Evolutionary conservation across 2,329 filamentous ascomycete species (phyloP), one percentile per base, ranked within the genome.

Genomic region (Neofusicoccum sp.): DNA sequence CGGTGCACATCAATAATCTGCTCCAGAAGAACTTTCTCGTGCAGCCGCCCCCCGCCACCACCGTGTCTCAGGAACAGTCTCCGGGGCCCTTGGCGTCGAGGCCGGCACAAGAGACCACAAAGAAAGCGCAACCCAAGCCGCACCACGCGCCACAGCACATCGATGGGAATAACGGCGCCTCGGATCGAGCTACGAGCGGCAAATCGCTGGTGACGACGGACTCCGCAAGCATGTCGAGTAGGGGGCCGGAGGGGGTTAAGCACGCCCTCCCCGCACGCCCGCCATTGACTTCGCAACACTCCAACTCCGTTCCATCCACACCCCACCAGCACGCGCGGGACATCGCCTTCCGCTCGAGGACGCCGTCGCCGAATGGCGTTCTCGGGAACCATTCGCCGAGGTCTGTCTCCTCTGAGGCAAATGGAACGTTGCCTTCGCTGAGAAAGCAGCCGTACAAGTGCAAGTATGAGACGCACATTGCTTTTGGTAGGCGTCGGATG

Each of bases 271-370:
- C 65, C 30, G 68, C 78, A 72, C 77, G 82, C 65, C 78, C 81
- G 62, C 76, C 82, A 64, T 75, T 84, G 65, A 76, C 77, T 62
- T 83, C 81, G 48, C 86, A 86, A 57, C 85, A 96, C 71, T 96
- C 93, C 26, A 96, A 84, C 72, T 98, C 93, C 7, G 90, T 97
- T 51, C 93, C 93, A 1, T 96, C 93, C 1, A 98, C 93, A 3
- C 95, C 93, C 7, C 90, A 93, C 70, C 93, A 97, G 73, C 89
- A 90, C 75, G 86, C 92, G 65, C 87, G 91, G 62, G 88, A 93
- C 69, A 89, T 95, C 70, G 89, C 89, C 71, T 95, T 92, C 49
- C 85, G 84, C 70, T 87, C 87, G 40, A 85, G 85, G 70, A 87
- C 87, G 33, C 93, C 91, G 8, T 97, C 93, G 14, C 93, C 93